phyloP scores from a whole-genome alignment of 2,329 filamentous ascomycete genomes.

The Basipetospora chlamydospora region DNA sequence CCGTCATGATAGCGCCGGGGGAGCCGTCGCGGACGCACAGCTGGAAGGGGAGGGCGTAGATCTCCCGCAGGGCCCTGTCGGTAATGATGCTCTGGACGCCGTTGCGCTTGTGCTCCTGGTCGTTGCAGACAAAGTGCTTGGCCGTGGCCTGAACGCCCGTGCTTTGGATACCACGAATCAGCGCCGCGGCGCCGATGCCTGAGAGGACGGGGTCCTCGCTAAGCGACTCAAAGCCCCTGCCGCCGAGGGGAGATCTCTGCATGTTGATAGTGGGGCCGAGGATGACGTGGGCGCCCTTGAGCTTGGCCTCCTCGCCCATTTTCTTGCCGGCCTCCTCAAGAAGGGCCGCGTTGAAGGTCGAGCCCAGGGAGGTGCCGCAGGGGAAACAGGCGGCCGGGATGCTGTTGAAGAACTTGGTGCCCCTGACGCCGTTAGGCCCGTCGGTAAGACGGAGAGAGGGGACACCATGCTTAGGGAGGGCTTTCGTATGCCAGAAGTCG shows the following conservation, averaged over 20 bases:
- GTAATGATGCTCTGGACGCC: constrained; percentile 39
- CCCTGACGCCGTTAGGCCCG: constrained; percentile 55
- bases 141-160: constrained; percentile 41
- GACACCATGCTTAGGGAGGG: constrained; percentile 43
- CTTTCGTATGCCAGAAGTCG: constrained; percentile 57
- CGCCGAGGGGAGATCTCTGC: constrained; percentile 44
- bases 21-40: constrained; percentile 35
- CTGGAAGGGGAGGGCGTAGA: constrained; percentile 44
- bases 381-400: constrained; percentile 45
- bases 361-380: constrained; percentile 40
- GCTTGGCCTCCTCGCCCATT: constrained; percentile 38
- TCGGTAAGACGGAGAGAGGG: constrained; percentile 52
- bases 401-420: constrained; percentile 54
- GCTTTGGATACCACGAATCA: constrained; percentile 40
- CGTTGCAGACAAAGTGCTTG: constrained; percentile 49
- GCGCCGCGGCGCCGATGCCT: constrained; percentile 36
- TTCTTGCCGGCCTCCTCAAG: constrained; percentile 33
- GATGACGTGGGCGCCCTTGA: constrained; percentile 42
- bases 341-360: constrained; percentile 41
- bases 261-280: constrained; percentile 51
- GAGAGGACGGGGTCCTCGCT: constrained; percentile 43
- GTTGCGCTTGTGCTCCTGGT: constrained; percentile 44
- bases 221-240: constrained; percentile 45
- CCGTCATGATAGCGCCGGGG: constrained; percentile 42
- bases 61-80: constrained; percentile 40